These are phyloP conservation scores for Emergomyces orientalis DNA, from an alignment of 2,329 filamentous ascomycete genomes.

Conservation along the genomic window DNA sequence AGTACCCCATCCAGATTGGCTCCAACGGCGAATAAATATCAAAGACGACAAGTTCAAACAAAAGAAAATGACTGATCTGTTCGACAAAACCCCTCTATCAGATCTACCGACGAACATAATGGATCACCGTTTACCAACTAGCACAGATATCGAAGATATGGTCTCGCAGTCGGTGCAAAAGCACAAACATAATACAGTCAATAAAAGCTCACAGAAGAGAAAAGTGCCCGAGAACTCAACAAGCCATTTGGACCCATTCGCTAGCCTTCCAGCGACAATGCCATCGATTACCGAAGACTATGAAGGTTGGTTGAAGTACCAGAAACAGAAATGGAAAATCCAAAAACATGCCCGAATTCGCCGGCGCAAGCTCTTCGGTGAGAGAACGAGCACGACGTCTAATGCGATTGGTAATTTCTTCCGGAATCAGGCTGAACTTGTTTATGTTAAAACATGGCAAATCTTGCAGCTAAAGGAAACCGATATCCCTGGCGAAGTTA, in stretches of 20 bases:
- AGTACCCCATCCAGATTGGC: conserved; percentile 91
- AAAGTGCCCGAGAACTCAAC: conserved; percentile 60
- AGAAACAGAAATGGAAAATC: conserved; percentile 98
- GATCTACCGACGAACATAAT: conserved; percentile 58
- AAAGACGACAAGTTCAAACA: conserved; percentile 98
- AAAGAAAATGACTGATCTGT: conserved; percentile 94
- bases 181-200: conserved; percentile 52
- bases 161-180: conserved; percentile 59
- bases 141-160: conserved; percentile 65
- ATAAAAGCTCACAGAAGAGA: conserved; percentile 52
- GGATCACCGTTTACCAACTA: conserved; percentile 46
- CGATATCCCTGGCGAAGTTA: conserved; percentile 75
- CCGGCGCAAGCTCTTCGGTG: conserved; percentile 84
- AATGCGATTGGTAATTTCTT: conserved; percentile 64
- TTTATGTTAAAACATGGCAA: conserved; percentile 92
- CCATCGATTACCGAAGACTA: conserved; percentile 82
- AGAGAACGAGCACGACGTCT: conserved; percentile 55
- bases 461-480: conserved; percentile 77
- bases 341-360: conserved; percentile 83
- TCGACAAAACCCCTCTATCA: conserved; percentile 56
- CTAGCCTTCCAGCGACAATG: conserved; percentile 72
- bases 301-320: conserved; percentile 75
- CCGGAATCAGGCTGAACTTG: conserved; percentile 80
- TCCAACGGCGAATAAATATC: conserved; percentile 82
- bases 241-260: conserved; percentile 66